phyloP scores from a whole-genome alignment of 345 rosid species.

The Rhodamnia argentea region DNA sequence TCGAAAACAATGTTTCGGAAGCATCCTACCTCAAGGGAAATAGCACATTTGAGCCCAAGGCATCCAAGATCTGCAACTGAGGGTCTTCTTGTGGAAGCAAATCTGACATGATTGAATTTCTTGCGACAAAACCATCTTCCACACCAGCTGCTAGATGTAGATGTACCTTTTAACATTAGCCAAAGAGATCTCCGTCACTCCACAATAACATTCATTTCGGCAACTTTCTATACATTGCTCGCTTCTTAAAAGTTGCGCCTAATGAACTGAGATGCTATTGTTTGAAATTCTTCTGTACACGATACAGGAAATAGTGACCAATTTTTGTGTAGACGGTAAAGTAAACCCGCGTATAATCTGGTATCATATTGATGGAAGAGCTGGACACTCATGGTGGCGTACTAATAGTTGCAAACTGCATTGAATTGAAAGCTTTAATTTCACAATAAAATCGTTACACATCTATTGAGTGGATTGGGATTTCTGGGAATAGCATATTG shows the following conservation, averaged over 20 bases:
- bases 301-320: background rate
- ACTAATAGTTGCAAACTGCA: background rate
- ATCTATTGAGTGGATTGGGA: background rate
- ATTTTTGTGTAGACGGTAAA: background rate
- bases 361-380: background rate
- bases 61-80: constrained; percentile 2
- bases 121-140: constrained; percentile 4
- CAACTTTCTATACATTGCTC: background rate
- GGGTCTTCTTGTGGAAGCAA: constrained; percentile 12
- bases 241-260: background rate
- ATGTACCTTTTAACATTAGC: constrained; percentile 4
- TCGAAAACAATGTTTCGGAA: background rate
- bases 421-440: background rate
- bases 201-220: background rate
- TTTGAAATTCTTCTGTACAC: background rate
- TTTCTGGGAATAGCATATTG: background rate
- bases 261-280: background rate
- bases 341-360: background rate
- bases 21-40: constrained; percentile 15
- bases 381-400: background rate
- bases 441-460: background rate
- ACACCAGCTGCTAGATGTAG: constrained; percentile 2
- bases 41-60: constrained; percentile 21
- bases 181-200: background rate
- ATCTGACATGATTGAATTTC: constrained; percentile 9